These are phyloP conservation scores for Allodekkera sacchari DNA, from an alignment of 805 yeast species.

Conservation along the genomic window DNA sequence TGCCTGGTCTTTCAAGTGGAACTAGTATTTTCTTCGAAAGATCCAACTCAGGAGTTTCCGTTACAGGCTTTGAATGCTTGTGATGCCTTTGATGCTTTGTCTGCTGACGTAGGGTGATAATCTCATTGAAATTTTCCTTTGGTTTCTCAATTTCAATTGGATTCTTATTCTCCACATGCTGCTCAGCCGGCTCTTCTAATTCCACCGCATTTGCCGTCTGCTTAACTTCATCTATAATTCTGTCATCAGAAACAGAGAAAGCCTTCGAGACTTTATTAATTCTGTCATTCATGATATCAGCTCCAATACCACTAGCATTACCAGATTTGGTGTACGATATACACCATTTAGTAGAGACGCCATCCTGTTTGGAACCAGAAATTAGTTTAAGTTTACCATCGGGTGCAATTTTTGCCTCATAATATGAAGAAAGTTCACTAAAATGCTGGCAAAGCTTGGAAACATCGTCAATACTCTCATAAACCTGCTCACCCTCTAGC, in stretches of 20 bases:
- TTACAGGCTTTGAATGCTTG: too few relatives aligned
- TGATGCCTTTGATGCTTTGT: conserved; percentile 11
- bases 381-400: not conserved
- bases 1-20: conserved; percentile 5
- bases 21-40: conserved; percentile 19
- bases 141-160: conserved; percentile 13
- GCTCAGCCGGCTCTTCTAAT: conserved; percentile 1
- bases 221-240: conserved; percentile 1
- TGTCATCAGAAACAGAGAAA: too few relatives aligned
- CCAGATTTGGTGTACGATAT: conserved; percentile 1
- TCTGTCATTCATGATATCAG: conserved; percentile 1
- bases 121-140: conserved; percentile 21
- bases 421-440: conserved; percentile 7
- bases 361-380: not conserved
- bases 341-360: not conserved
- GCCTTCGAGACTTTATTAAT: conserved; percentile 4
- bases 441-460: conserved; percentile 16
- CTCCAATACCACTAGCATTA: not conserved
- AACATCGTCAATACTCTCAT: conserved; percentile 17
- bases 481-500: too few relatives aligned
- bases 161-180: conserved; percentile 7
- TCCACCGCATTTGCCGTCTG: not conserved
- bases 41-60: conserved; percentile 23
- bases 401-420: too few relatives aligned
- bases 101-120: conserved; percentile 23